Conservation (phyloP, 2,329 filamentous ascomycete genomes). For the Aspergillus awamori region DNA sequence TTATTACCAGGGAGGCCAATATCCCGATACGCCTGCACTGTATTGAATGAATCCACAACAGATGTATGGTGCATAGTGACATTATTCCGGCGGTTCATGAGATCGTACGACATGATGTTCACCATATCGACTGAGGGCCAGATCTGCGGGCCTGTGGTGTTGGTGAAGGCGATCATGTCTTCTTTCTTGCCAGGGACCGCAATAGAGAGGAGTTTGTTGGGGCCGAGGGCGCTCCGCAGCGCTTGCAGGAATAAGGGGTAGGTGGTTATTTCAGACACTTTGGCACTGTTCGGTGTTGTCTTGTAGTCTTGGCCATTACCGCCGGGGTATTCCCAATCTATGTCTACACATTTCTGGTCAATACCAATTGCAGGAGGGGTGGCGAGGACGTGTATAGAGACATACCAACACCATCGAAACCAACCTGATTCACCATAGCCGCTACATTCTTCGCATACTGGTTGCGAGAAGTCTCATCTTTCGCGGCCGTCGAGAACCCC, state of each 20-base stretch:
- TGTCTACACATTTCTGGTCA: constrained; percentile 47
- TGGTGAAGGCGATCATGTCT: constrained; percentile 71
- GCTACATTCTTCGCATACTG: constrained; percentile 67
- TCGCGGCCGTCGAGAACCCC: constrained; percentile 64
- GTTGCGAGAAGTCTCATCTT: constrained; percentile 54
- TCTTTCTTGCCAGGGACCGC: constrained; percentile 64
- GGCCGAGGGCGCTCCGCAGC: constrained; percentile 61
- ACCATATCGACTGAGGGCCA: constrained; percentile 65
- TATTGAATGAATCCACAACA: constrained; percentile 57
- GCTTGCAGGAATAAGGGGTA: constrained; percentile 64
- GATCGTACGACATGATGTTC: constrained; percentile 73
- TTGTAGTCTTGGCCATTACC: constrained; percentile 74
- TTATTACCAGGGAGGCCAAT: constrained; percentile 59
- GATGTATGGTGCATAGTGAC: constrained; percentile 67
- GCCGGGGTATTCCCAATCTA: constrained; percentile 67
- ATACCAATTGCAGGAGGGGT: constrained; percentile 15
- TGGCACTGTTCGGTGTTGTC: constrained; percentile 59
- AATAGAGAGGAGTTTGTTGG: constrained; percentile 64
- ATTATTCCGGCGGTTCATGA: constrained; percentile 70
- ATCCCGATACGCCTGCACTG: constrained; percentile 62
- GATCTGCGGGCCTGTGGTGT: constrained; percentile 60
- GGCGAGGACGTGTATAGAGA: neutral
- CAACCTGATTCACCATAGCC: constrained; percentile 62
- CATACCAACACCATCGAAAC: constrained; percentile 66
- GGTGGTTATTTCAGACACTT: constrained; percentile 62